phyloP scores from a whole-genome alignment of 805 yeast species.

The Kluyveromyces siamensis region DNA sequence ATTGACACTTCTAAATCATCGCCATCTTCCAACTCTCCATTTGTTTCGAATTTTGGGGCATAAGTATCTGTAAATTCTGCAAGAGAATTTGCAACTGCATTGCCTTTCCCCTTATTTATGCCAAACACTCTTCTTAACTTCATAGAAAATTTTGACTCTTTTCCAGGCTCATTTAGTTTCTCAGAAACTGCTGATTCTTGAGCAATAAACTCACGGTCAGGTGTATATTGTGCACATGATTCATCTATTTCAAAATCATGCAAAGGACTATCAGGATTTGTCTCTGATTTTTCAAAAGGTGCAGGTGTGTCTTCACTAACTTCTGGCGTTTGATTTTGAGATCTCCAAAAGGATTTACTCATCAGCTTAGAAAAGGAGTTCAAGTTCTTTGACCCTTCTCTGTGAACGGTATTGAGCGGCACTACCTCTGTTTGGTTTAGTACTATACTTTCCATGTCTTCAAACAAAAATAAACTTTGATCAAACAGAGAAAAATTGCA shows the following conservation, averaged over 20 bases:
- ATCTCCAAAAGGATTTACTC: not conserved
- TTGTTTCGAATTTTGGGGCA: not conserved
- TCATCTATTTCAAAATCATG: not conserved
- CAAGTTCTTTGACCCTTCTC: not conserved
- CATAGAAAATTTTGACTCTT: constrained; percentile 1
- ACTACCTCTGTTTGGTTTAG: not conserved
- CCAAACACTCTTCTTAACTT: constrained; percentile 2
- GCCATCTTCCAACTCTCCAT: not conserved
- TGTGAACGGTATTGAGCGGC: not conserved
- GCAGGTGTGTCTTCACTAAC: not conserved
- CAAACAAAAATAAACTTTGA: no score
- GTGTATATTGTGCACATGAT: not conserved
- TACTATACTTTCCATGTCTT: not conserved
- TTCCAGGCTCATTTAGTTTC: not conserved
- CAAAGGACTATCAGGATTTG: not conserved
- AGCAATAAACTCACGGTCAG: not conserved
- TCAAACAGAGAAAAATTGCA: not conserved
- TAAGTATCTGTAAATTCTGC: not conserved
- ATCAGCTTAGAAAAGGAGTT: constrained; percentile 1
- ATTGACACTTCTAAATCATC: not conserved
- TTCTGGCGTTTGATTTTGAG: not conserved
- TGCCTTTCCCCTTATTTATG: constrained; percentile 10
- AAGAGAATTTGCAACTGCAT: not conserved
- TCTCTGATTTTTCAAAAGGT: not conserved
- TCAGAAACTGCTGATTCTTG: not conserved